phyloP scores from a whole-genome alignment of 495 filamentous ascomycete species.

The Tuber borchii region DNA sequence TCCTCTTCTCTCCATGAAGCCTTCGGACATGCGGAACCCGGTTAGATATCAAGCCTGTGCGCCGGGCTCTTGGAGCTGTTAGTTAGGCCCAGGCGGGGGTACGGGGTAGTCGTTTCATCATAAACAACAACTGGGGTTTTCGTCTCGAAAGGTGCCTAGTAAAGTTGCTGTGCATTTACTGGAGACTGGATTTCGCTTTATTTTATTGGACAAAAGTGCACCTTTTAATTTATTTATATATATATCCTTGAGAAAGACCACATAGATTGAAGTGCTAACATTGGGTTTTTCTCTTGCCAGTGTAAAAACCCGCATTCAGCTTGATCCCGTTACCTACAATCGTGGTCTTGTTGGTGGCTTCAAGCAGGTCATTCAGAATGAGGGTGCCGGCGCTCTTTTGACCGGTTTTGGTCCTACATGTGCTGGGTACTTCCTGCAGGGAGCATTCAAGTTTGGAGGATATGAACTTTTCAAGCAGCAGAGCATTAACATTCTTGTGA shows the following conservation, averaged over 20 bases:
- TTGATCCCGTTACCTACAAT: constrained; percentile 87
- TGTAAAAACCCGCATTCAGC: constrained; percentile 92
- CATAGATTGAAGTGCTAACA: constrained; percentile 25
- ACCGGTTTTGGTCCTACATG: constrained; percentile 82
- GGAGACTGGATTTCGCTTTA: background rate
- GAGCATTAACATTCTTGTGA: constrained; percentile 63
- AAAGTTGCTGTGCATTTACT: background rate
- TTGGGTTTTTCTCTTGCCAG: constrained; percentile 46
- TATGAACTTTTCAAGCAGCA: constrained; percentile 97
- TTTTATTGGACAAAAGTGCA: background rate
- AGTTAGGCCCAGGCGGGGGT: background rate
- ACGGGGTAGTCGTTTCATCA: background rate
- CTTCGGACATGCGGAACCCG: background rate
- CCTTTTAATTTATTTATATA: background rate
- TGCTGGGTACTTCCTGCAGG: constrained; percentile 91
- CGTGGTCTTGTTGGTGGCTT: constrained; percentile 79
- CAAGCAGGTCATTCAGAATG: constrained; percentile 71
- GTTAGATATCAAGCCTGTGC: background rate
- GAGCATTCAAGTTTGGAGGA: constrained; percentile 90
- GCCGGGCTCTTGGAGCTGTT: background rate
- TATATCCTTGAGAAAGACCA: background rate
- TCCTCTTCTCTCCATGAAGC: constrained; percentile 10
- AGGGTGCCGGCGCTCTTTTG: constrained; percentile 81
- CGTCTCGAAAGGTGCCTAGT: background rate
- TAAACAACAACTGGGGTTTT: background rate